These are phyloP conservation scores for Boletus fagicola DNA, from an alignment of 768 basidiomycete species.

Conservation along the genomic window DNA sequence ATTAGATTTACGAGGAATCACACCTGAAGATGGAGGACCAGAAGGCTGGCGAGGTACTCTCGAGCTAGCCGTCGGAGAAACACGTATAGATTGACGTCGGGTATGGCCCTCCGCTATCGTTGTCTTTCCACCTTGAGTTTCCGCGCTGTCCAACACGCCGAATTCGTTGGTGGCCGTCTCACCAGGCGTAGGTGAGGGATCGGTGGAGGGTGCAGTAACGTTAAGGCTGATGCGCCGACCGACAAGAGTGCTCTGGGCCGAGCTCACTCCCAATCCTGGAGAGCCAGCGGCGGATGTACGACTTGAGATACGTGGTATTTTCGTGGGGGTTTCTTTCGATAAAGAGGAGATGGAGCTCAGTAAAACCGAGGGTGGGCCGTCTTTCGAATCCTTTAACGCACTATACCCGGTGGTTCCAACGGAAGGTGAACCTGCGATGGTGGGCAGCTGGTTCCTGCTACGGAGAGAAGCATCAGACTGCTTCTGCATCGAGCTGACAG, in stretches of 20 bases:
- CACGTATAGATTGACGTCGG: constrained; percentile 58
- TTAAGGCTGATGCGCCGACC: constrained; percentile 68
- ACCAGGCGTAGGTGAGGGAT: constrained; percentile 57
- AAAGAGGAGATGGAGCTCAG: constrained; percentile 51
- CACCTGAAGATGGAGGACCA: constrained; percentile 42
- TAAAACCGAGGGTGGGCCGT: constrained; percentile 52
- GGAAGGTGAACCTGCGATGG: constrained; percentile 92
- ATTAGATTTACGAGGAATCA: constrained; percentile 61
- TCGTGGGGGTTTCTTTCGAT: constrained; percentile 85
- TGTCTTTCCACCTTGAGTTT: constrained; percentile 44
- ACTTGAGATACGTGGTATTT: constrained; percentile 91
- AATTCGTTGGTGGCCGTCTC: constrained; percentile 65
- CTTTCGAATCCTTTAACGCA: constrained; percentile 53
- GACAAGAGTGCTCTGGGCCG: constrained; percentile 45
- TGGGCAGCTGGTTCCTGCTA: constrained; percentile 73
- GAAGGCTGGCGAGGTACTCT: constrained; percentile 67
- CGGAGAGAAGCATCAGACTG: constrained; percentile 82
- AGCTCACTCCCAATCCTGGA: constrained; percentile 63
- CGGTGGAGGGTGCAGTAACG: constrained; percentile 54
- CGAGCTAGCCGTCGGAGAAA: constrained; percentile 61
- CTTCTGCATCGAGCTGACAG: constrained; percentile 84
- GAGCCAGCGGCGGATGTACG: constrained; percentile 73
- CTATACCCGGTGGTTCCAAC: constrained; percentile 62
- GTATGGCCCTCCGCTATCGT: constrained; percentile 33
- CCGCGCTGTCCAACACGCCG: constrained; percentile 70